Conservation (phyloP, 305 asterid genomes). For the Fraxinus platypoda region DNA sequence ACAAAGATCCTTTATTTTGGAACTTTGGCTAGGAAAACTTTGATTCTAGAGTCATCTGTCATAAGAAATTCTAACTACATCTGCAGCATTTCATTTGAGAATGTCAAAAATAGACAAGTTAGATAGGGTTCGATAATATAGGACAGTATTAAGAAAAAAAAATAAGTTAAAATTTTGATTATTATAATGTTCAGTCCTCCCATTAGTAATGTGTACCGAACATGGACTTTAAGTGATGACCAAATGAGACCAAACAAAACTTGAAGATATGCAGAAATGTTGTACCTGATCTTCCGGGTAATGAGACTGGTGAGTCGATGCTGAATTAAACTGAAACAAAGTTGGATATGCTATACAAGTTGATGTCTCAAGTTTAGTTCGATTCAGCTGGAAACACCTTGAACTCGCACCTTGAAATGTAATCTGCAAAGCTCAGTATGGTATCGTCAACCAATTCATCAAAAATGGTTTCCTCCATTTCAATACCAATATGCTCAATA, state of each 20-base stretch:
- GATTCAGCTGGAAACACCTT: conserved; percentile 15
- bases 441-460: conserved; percentile 40
- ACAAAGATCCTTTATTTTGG: neutral
- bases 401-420: neutral
- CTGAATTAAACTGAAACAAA: neutral
- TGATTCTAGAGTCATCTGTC: neutral
- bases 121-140: neutral
- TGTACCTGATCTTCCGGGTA: neutral
- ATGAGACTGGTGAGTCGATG: neutral
- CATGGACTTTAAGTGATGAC: neutral
- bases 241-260: neutral
- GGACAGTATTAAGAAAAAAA: neutral
- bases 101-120: neutral
- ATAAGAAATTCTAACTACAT: neutral
- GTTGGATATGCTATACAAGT: neutral
- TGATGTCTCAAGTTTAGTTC: conserved; percentile 9
- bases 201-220: neutral
- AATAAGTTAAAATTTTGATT: neutral
- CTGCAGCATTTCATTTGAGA: neutral
- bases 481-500: conserved; percentile 34
- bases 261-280: neutral
- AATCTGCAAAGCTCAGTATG: conserved; percentile 25
- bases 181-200: neutral
- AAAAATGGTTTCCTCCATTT: conserved; percentile 37
- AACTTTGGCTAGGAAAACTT: neutral